Evolutionary conservation across 305 asterid genomes (phyloP).

Genomic region (Plantago coronopus): DNA sequence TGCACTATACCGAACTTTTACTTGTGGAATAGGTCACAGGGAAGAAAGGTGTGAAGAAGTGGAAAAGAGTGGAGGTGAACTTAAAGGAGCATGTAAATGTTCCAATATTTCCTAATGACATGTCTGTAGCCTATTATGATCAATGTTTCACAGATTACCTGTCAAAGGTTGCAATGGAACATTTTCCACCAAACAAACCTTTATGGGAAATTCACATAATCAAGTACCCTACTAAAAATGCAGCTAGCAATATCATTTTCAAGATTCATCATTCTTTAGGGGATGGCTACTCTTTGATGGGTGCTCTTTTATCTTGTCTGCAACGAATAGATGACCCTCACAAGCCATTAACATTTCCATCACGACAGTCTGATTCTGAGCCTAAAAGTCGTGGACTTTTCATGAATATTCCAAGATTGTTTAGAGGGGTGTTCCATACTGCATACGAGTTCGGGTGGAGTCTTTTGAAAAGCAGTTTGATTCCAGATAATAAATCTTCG

Average conservation of each 20-base stretch:
- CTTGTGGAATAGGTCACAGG: conserved; percentile 33
- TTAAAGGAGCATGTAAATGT: conserved; percentile 38
- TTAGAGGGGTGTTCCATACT: conserved; percentile 34
- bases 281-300: conserved; percentile 77
- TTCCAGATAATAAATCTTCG: conserved; percentile 47
- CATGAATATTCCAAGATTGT: conserved; percentile 22
- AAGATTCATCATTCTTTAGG: conserved; percentile 74
- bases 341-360: conserved; percentile 57
- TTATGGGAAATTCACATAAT: conserved; percentile 67
- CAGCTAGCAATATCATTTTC: conserved; percentile 45
- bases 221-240: conserved; percentile 54
- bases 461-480: conserved; percentile 37
- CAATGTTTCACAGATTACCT: conserved; percentile 50
- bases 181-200: conserved; percentile 38
- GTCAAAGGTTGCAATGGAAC: conserved; percentile 39
- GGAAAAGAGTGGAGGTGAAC: conserved; percentile 62
- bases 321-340: conserved; percentile 58
- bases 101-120: conserved; percentile 40
- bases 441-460: conserved; percentile 48
- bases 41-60: conserved; percentile 40
- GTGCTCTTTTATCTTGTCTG: conserved; percentile 67
- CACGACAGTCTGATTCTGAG: conserved; percentile 16
- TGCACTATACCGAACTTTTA: no score
- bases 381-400: background rate
- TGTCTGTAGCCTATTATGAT: conserved; percentile 43